phyloP scores from a whole-genome alignment of 306 rosid genomes.

The Prunus armeniaca region DNA sequence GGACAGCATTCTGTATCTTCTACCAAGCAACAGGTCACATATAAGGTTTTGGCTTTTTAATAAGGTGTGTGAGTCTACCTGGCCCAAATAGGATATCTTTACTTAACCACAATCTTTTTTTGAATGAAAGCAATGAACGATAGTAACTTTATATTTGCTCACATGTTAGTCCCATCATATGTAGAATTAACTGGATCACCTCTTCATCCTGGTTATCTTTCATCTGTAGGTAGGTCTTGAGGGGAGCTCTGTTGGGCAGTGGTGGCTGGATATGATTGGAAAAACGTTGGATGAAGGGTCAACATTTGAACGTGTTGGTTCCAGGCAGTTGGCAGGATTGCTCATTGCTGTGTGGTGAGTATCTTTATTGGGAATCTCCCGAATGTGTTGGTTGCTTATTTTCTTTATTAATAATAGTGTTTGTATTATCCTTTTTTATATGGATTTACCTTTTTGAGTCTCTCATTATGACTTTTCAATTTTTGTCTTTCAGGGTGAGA shows the following conservation, averaged over 20 bases:
- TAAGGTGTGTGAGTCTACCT: background rate
- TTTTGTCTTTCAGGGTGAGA: constrained; percentile 68
- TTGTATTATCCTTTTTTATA: background rate
- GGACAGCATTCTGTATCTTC: background rate
- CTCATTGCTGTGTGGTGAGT: constrained; percentile 90
- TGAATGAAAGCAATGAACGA: constrained; percentile 1
- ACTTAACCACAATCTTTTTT: background rate
- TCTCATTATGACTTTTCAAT: constrained; percentile 29
- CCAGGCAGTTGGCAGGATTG: constrained; percentile 99
- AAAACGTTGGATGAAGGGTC: constrained; percentile 87
- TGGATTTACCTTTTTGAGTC: constrained; percentile 13
- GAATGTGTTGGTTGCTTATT: background rate
- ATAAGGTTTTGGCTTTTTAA: background rate
- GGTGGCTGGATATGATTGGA: constrained; percentile 98
- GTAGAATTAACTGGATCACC: constrained; percentile 3
- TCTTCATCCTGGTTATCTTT: constrained; percentile 13
- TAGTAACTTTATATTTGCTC: background rate
- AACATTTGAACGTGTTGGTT: constrained; percentile 87
- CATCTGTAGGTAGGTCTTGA: constrained; percentile 87
- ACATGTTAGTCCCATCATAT: background rate
- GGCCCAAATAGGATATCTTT: background rate
- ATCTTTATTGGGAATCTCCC: constrained; percentile 15
- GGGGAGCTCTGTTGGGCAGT: constrained; percentile 96
- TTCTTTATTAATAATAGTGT: constrained; percentile 14
- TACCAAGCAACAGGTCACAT: background rate